Percentiles rank a stretch among this genome's conserved stretches.
These are phyloP conservation scores for Diaporthe citrichinensis DNA, from an alignment of 2,329 filamentous ascomycete species.

Conservation along the genomic window DNA sequence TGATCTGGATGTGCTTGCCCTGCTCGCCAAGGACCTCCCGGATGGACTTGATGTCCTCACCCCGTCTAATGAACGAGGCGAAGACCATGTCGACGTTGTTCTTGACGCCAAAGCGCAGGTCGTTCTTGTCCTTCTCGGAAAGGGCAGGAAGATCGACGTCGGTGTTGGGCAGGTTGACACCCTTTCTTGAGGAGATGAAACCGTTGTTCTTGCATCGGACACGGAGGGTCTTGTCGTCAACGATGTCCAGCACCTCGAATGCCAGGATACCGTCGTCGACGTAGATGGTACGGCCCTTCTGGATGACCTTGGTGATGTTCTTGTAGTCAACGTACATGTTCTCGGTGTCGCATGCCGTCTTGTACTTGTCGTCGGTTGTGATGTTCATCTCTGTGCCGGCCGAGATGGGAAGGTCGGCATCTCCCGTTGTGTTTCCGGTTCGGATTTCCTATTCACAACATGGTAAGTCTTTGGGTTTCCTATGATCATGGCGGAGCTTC, in stretches of 20 bases:
- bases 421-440: conserved; percentile 75
- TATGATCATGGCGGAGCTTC: background rate
- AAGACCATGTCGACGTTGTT: conserved; percentile 99
- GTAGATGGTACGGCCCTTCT: conserved; percentile 92
- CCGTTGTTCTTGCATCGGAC: conserved; percentile 95
- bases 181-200: conserved; percentile 98
- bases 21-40: conserved; percentile 91
- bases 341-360: conserved; percentile 84
- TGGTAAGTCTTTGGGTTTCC: conserved; percentile 5
- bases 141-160: conserved; percentile 98
- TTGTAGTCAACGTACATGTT: conserved; percentile 99
- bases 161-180: conserved; percentile 98
- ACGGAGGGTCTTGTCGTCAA: conserved; percentile 90
- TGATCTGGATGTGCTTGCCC: conserved; percentile 98
- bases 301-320: conserved; percentile 99
- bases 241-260: conserved; percentile 90
- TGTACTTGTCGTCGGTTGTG: conserved; percentile 96
- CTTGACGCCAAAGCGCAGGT: conserved; percentile 96
- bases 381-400: conserved; percentile 91
- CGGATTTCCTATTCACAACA: conserved; percentile 40
- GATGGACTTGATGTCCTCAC: conserved; percentile 93
- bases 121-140: conserved; percentile 97
- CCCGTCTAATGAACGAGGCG: conserved; percentile 96
- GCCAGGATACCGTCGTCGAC: conserved; percentile 98
- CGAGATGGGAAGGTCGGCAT: conserved; percentile 84